Conservation (phyloP, 2,329 filamentous ascomycete genomes). For the Epichloe scottii region DNA sequence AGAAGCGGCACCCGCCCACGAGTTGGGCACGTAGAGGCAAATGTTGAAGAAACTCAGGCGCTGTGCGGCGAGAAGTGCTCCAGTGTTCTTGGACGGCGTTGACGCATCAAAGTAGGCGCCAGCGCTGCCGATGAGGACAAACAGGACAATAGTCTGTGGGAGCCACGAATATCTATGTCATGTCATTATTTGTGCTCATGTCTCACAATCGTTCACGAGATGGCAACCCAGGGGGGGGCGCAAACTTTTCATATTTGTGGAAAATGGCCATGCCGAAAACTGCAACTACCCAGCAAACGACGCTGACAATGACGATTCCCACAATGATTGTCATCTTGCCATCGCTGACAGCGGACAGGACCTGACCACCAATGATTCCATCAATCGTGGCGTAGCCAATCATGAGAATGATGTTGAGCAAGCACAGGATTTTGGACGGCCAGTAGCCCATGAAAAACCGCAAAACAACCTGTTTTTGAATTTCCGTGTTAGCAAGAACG, state of each 20-base stretch:
- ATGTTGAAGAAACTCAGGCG: slow-evolving; percentile 57
- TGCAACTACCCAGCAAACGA: slow-evolving; percentile 63
- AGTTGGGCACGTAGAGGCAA: slow-evolving; percentile 38
- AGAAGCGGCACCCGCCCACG: slow-evolving; percentile 60
- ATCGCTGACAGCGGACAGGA: slow-evolving; percentile 60
- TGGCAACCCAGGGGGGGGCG: too few species aligned
- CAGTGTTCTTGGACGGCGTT: slow-evolving; percentile 45
- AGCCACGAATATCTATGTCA: slow-evolving; percentile 30
- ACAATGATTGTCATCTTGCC: slow-evolving; percentile 55
- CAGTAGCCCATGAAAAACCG: slow-evolving; percentile 65
- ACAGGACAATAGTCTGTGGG: slow-evolving; percentile 58
- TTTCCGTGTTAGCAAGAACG: background rate
- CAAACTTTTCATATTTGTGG: slow-evolving; percentile 54
- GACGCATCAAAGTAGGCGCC: slow-evolving; percentile 48
- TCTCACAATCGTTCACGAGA: background rate
- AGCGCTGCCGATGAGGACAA: slow-evolving; percentile 60
- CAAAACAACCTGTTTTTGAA: slow-evolving; percentile 40
- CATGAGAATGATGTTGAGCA: slow-evolving; percentile 41
- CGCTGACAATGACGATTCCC: slow-evolving; percentile 62
- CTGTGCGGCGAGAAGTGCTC: slow-evolving; percentile 49
- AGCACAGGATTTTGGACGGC: slow-evolving; percentile 20
- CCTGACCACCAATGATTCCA: slow-evolving; percentile 65
- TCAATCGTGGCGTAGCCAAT: slow-evolving; percentile 72
- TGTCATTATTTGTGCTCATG: background rate
- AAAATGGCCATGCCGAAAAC: slow-evolving; percentile 41